Evolutionary conservation across 2,329 filamentous ascomycete genomes (phyloP), one percentile per base, ranked within the genome.

Genomic region (Stylonectria norvegica): DNA sequence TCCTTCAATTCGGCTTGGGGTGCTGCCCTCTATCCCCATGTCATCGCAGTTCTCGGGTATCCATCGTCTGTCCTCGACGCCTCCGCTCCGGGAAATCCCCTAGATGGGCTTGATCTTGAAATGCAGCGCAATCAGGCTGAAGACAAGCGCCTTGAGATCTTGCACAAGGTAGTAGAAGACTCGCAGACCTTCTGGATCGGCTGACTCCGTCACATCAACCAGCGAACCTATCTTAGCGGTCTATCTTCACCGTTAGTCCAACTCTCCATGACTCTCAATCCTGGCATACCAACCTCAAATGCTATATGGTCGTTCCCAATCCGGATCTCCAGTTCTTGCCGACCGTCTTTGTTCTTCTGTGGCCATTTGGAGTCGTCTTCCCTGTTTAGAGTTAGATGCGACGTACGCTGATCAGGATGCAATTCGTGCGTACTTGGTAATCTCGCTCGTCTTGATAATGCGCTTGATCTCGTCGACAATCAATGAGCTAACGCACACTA

Each of bases 121-220:
- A 70, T 98, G 93, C 49, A 98, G 76, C 3, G 89, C 88, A 57
- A 97, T 98, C 51, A 98, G 69, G 38, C 91, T 96, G 66, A 98
- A 98, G 3, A 98, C 89, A 25, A 98, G 74, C 0, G 93, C 93
- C 70, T 97, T 98, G 18, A 98, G 71, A 62, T 98, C 93, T 62
- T 98, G 93, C 5, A 97, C 91, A 6, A 98, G 82, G 62, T 98
- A 98, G 73, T 98, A 98, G 68, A 98, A 98, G 3, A 98, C 93
- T 35, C 93, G 82, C 10, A 98, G 78, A 20, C 93, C 93, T 68
- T 98, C 93, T 2, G 93, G 93, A 61, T 98, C 93, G 36, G 88
- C 85, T 3, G 90, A 96, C 62, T 97, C 93, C 36, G 89, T 94
- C 44, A 98, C 93, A 62, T 98, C 93, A 53, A 95, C 90, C 36